A percentile compares a stretch with the other conserved stretches of the same genome.
Conservation (phyloP, 1,284 basidiomycete species). For the Puccinia coronata region DNA sequence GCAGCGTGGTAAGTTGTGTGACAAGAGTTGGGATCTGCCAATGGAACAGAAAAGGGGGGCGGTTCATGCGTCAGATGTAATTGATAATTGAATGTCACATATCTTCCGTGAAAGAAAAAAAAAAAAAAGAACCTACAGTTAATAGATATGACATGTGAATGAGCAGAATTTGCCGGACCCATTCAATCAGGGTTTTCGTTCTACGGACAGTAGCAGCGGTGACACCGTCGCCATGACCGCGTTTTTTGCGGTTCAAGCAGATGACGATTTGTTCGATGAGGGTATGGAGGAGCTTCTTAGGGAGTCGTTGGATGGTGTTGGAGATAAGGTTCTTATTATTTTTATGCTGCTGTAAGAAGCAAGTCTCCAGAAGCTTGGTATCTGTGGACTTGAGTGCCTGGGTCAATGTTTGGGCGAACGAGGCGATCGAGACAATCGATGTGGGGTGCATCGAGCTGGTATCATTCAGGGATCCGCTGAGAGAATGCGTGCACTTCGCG, state of each 20-base stretch:
- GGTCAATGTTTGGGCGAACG: constrained; percentile 88
- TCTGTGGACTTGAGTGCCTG: constrained; percentile 97
- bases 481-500: not conserved
- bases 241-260: constrained; percentile 75
- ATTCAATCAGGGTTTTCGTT: constrained; percentile 77
- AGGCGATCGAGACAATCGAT: constrained; percentile 67
- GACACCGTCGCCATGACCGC: constrained; percentile 72
- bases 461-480: constrained; percentile 17
- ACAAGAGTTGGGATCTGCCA: constrained; percentile 79
- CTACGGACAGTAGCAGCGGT: constrained; percentile 80
- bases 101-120: not conserved
- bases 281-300: constrained; percentile 83
- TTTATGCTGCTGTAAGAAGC: constrained; percentile 71
- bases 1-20: constrained; percentile 76
- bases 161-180: constrained; percentile 83
- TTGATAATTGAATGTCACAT: not conserved
- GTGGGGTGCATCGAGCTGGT: constrained; percentile 1
- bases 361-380: constrained; percentile 80
- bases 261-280: constrained; percentile 87
- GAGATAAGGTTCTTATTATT: constrained; percentile 73
- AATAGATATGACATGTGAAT: constrained; percentile 90
- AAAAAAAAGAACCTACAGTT: constrained; percentile 68
- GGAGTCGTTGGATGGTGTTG: constrained; percentile 83
- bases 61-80: not conserved
- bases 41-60: not conserved